Conservation (phyloP, 208 protist species). For the Strigomonas culicis region DNA sequence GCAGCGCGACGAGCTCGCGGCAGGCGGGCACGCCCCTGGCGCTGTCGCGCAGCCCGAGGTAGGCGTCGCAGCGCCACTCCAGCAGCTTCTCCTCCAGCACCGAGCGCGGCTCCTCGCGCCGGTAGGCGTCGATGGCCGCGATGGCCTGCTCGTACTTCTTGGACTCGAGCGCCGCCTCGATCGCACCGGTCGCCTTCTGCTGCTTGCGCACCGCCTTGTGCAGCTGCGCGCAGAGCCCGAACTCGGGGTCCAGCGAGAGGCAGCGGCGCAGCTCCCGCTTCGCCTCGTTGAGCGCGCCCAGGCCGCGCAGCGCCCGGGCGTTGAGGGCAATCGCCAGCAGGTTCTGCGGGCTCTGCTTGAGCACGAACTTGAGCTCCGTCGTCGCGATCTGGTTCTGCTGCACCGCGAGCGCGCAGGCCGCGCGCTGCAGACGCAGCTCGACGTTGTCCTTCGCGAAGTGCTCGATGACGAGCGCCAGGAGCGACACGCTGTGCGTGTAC, state of each 20-base stretch:
- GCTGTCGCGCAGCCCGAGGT: constrained; percentile 52
- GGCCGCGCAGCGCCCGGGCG: constrained; percentile 58
- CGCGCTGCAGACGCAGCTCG: constrained; percentile 75
- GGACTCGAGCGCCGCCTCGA: constrained; percentile 27
- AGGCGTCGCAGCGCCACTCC: constrained; percentile 74
- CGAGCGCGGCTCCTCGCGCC: constrained; percentile 39
- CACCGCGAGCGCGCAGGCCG: constrained; percentile 69
- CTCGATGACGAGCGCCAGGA: constrained; percentile 56
- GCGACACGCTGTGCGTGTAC: constrained; percentile 12
- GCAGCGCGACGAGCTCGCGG: constrained; percentile 25
- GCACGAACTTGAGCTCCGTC: constrained; percentile 72
- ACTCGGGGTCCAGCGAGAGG: constrained; percentile 84
- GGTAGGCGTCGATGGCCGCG: constrained; percentile 35
- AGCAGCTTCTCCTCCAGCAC: constrained; percentile 67
- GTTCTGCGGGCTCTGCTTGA: constrained; percentile 62
- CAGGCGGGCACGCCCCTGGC: constrained; percentile 54
- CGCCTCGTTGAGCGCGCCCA: constrained; percentile 76
- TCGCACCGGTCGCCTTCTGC: constrained; percentile 30
- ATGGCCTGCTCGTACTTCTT: constrained; percentile 56
- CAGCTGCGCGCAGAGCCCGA: constrained; percentile 57
- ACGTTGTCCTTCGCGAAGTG: constrained; percentile 69
- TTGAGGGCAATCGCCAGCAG: constrained; percentile 66
- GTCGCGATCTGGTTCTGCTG: constrained; percentile 49
- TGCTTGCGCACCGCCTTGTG: constrained; percentile 70
- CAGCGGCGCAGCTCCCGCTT: constrained; percentile 65